Evolutionary conservation across 129 eudicot genomes (phyloP), one percentile per base, ranked within the genome.

Genomic region (Chrysanthemum seticuspe): DNA sequence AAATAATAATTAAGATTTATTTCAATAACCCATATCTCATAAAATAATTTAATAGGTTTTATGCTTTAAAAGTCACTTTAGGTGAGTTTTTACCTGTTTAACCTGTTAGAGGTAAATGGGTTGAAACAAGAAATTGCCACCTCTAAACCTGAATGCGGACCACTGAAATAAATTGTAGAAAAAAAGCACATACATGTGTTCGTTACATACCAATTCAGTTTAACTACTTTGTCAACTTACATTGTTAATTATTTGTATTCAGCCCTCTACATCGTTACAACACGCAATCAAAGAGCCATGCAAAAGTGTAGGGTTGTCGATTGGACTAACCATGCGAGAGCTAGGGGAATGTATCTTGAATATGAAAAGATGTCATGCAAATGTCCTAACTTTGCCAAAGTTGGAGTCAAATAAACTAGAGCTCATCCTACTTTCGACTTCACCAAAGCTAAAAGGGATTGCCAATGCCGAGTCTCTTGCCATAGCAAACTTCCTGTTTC

Each of bases 331-430:
- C 48, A 62, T 92, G 67, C 83, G 82, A 73, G 94, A 87, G 82
- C 73, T 92, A 48, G 96, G 97, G 65, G 76, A 85, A 56, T 75
- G 91, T 77, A 81, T 92, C 15, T 40, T 11, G 76, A 80, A 75
- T 47, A 92, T 88, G 96, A 86, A 87, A 68, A 75, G 70, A 63
- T 86, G 90, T 49, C 82, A 76, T 25, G 72, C 81, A 9, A 85
- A 74, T 16, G 74, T 67, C 83, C 49, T 72, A 64, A 81, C 63
- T 10, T 50, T 68, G 10, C 90, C 90, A 54, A 82, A 85, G 68
- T 52, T 83, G 75, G 86, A 91, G 60, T 75, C 83, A 2, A 40
- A 83, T 21, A 88, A 84, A 80, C 60, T 71, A 71, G 85, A 83
- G 44, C 74, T 87, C 55, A 55, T 66, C 76, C 75, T 74, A 14